These are phyloP conservation scores for Lactarius tabidus DNA, from an alignment of 768 basidiomycete species.

Conservation along the genomic window DNA sequence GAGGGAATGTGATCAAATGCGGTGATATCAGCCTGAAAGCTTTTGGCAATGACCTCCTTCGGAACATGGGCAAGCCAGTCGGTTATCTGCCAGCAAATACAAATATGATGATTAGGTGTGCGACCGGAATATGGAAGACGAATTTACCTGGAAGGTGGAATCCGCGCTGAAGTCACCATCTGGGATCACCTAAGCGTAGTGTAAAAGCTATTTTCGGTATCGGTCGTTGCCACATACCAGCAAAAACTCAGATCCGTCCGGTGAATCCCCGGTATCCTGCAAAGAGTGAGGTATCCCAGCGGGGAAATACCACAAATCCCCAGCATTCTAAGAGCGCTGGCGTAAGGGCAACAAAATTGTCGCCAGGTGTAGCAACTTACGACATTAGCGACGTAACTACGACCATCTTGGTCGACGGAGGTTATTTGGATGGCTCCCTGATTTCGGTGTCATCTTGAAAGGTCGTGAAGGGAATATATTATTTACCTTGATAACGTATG, in stretches of 20 bases:
- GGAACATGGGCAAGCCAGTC: slow-evolving; percentile 35
- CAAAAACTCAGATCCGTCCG: slow-evolving; percentile 34
- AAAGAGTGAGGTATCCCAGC: slow-evolving; percentile 37
- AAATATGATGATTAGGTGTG: neutral
- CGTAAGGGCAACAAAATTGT: too few species aligned
- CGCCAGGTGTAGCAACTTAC: slow-evolving; percentile 9
- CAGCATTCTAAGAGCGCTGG: slow-evolving; percentile 13
- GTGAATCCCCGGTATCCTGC: slow-evolving; percentile 33
- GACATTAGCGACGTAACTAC: slow-evolving; percentile 18
- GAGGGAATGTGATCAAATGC: slow-evolving; percentile 33
- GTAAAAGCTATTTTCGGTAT: neutral
- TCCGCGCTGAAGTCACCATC: slow-evolving; percentile 36
- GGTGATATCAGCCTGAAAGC: slow-evolving; percentile 31
- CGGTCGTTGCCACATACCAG: slow-evolving; percentile 27
- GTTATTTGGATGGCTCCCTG: slow-evolving; percentile 24
- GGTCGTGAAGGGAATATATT: neutral
- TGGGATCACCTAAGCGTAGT: slow-evolving; percentile 32
- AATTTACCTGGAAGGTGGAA: slow-evolving; percentile 34
- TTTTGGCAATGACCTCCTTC: slow-evolving; percentile 38
- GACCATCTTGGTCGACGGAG: slow-evolving; percentile 18
- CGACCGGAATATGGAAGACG: neutral
- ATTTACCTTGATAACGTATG: slow-evolving; percentile 33
- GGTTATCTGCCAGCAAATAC: slow-evolving; percentile 29
- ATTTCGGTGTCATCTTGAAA: neutral
- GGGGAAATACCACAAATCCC: slow-evolving; percentile 33